Evolutionary conservation across 2,329 filamentous ascomycete genomes (phyloP), one percentile per base, ranked within the genome.

Genomic region (Mollisia scopiformis): DNA sequence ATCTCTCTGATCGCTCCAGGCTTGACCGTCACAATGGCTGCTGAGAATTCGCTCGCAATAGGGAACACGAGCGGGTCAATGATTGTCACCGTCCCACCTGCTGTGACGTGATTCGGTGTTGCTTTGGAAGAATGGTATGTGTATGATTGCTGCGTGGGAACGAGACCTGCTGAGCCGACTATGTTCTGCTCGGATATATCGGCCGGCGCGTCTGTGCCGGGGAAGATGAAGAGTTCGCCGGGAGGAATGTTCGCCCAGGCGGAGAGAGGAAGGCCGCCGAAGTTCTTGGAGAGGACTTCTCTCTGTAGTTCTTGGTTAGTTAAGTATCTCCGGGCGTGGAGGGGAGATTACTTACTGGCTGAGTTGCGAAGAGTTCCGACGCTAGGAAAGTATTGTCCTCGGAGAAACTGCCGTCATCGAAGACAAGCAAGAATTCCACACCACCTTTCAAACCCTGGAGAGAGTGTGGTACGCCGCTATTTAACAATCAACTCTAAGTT

Each of bases 51-150:
- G 74, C 85, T 87, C 49, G 89, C 90, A 62, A 92, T 83, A 30
- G 86, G 85, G 72, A 94, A 93, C 75, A 90, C 92, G 30, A 79
- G 82, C n/a, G 88, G 89, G 73, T 93, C 90, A 6, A 89, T 82
- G 72, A 93, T 90, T 67, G 90, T 87, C 1, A 92, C 88, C 50
- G 84, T 79, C 19, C 91, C 91, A 5, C 90, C 91, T 0, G 57
- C 84, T 82, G 92, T 88, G 3, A 30, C 35, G n/a, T 51, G 21
- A 6, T 65, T 84, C 82, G 76, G 92, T 88, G 88, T 80, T 62
- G 84, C 79, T 72, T 86, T 87, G 6, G 80, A 82, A 75, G 78
- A 79, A 68, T 84, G 82, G 71, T 80, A 84, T 0, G 79, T 79
- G 71, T 82, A 83, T 2, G 76, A 77, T 7, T 68, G 61, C 13